These are phyloP conservation scores for Echria macrotheca DNA, from an alignment of 495 filamentous ascomycete genomes.

Conservation along the genomic window DNA sequence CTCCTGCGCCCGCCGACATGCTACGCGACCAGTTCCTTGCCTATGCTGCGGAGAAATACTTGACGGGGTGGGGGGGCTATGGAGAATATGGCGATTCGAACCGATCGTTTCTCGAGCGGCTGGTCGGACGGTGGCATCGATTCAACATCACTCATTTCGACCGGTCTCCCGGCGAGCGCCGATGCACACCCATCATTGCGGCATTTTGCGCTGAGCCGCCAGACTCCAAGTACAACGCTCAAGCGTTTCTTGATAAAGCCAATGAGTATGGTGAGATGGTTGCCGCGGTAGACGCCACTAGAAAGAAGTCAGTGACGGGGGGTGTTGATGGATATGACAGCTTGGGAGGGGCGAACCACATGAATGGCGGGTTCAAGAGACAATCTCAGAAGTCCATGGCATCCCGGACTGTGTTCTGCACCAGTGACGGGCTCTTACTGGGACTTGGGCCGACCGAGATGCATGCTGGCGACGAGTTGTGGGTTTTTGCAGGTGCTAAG, in stretches of 20 bases:
- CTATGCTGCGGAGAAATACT: background rate
- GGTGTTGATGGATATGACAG: background rate
- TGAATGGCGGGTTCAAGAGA: background rate
- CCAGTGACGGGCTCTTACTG: background rate
- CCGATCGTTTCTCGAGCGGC: background rate
- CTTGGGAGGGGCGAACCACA: background rate
- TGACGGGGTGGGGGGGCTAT: background rate
- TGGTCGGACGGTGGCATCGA: background rate
- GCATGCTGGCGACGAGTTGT: constrained; percentile 1
- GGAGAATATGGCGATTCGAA: background rate
- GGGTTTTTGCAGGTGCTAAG: background rate
- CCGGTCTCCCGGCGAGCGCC: background rate
- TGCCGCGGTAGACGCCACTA: background rate
- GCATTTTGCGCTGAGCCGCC: background rate
- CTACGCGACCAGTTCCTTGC: background rate
- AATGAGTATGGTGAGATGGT: background rate
- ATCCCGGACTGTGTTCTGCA: background rate
- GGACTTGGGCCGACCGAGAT: background rate
- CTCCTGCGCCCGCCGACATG: background rate
- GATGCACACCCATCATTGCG: background rate
- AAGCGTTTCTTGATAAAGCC: background rate
- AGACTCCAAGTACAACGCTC: background rate
- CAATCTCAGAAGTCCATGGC: background rate
- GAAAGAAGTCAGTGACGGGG: background rate
- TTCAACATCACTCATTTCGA: constrained; percentile 1